Evolutionary conservation across 192 early-diverging fungal genomes (phyloP).

Genomic region (Backusella luteola): DNA sequence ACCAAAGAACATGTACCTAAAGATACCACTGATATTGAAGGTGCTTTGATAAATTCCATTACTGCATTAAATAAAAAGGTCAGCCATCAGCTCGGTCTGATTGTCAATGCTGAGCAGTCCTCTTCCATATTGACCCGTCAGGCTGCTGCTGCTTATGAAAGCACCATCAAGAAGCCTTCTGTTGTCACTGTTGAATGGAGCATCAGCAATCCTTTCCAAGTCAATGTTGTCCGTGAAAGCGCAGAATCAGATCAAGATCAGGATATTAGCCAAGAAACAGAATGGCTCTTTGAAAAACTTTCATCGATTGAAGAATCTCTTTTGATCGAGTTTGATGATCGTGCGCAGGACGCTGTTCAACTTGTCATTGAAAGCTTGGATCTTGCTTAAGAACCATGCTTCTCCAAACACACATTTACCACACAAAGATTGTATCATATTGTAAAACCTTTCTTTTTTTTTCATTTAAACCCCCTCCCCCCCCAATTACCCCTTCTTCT

Average conservation of each 20-base stretch:
- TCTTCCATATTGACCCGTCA: constrained; percentile 16
- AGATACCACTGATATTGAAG: constrained; percentile 1
- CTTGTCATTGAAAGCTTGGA: constrained; percentile 9
- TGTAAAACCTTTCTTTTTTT: not conserved
- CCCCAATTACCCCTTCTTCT: not conserved
- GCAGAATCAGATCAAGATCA: not conserved
- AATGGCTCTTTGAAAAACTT: constrained; percentile 7
- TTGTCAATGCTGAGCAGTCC: constrained; percentile 24
- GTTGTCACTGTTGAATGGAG: constrained; percentile 13
- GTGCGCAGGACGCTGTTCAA: constrained; percentile 8
- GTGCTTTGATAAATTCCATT: constrained; percentile 1
- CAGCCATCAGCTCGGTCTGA: constrained; percentile 18
- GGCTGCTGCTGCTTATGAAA: not conserved
- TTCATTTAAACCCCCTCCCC: not conserved
- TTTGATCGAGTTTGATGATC: constrained; percentile 2
- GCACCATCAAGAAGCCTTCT: not conserved
- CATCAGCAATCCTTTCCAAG: not conserved
- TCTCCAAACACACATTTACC: too few relatives aligned
- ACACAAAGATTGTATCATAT: not conserved
- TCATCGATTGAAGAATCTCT: not conserved
- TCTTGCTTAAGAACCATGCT: not conserved
- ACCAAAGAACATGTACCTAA: not conserved
- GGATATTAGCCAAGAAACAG: not conserved
- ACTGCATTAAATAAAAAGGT: constrained; percentile 16
- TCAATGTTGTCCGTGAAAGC: constrained; percentile 4